phyloP scores from a whole-genome alignment of 805 yeast genomes.

The Danielia oregonensis region DNA sequence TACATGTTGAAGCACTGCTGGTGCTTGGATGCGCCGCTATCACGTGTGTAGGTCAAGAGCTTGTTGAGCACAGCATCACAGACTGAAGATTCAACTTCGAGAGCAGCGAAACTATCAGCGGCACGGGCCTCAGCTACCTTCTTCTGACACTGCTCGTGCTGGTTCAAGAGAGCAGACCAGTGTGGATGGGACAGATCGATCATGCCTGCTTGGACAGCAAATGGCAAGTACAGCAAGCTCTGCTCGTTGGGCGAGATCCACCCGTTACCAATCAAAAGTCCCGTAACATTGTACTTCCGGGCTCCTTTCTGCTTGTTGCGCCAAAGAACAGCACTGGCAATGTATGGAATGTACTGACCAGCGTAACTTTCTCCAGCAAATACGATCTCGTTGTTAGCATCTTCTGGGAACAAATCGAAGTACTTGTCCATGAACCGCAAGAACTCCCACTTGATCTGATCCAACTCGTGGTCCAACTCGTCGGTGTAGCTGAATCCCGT shows the following conservation, averaged over 20 bases:
- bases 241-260: slow-evolving; percentile 91
- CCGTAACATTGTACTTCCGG: slow-evolving; percentile 46
- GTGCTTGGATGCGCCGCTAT: slow-evolving; percentile 24
- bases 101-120: slow-evolving; percentile 5
- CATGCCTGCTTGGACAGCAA: slow-evolving; percentile 55
- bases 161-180: slow-evolving; percentile 39
- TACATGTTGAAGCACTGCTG: slow-evolving; percentile 77
- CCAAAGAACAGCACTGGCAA: slow-evolving; percentile 59
- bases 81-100: slow-evolving; percentile 4
- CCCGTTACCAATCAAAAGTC: slow-evolving; percentile 84
- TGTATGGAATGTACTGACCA: slow-evolving; percentile 92
- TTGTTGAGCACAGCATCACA: slow-evolving; percentile 49
- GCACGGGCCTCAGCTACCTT: slow-evolving; percentile 29
- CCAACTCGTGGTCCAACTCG: slow-evolving; percentile 51
- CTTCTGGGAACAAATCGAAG: slow-evolving; percentile 71
- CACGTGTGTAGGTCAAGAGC: slow-evolving; percentile 32
- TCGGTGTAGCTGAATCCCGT: slow-evolving; percentile 80
- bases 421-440: slow-evolving; percentile 62
- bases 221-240: slow-evolving; percentile 76
- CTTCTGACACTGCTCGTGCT: slow-evolving; percentile 61
- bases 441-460: slow-evolving; percentile 59
- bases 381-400: slow-evolving; percentile 56
- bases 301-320: slow-evolving; percentile 31
- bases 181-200: slow-evolving; percentile 39
- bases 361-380: slow-evolving; percentile 96